phyloP scores from a whole-genome alignment of 805 yeast genomes.

The Metschnikowia arizonensis region DNA sequence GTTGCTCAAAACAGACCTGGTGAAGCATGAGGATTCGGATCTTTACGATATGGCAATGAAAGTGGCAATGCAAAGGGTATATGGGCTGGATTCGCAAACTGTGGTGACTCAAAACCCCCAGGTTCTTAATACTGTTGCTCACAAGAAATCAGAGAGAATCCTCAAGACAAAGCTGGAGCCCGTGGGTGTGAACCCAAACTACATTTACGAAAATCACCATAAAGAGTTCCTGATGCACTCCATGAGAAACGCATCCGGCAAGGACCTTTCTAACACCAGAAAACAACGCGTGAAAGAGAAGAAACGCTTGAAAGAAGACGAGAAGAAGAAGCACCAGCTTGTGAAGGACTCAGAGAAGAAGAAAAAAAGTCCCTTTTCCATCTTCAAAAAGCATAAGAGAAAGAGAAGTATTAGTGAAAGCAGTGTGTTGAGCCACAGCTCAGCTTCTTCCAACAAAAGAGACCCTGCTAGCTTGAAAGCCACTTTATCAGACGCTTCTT shows the following conservation, averaged over 20 bases:
- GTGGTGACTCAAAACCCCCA: background rate
- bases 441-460: background rate
- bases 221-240: conserved; percentile 15
- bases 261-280: conserved; percentile 2
- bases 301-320: conserved; percentile 12
- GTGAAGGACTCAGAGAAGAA: conserved; percentile 13
- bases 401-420: conserved; percentile 9
- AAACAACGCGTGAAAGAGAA: conserved; percentile 11
- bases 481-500: background rate
- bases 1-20: conserved; percentile 11
- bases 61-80: conserved; percentile 54
- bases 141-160: conserved; percentile 12
- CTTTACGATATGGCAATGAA: conserved; percentile 53
- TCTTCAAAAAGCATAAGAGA: conserved; percentile 11
- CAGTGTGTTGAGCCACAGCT: conserved; percentile 3
- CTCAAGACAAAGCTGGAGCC: conserved; percentile 12
- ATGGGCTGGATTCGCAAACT: conserved; percentile 30
- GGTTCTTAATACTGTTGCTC: conserved; percentile 8
- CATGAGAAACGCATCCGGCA: conserved; percentile 8
- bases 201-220: conserved; percentile 18
- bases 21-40: conserved; percentile 41
- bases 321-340: conserved; percentile 8
- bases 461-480: background rate
- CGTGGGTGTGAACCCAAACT: conserved; percentile 15
- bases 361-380: conserved; percentile 7